A percentile compares a stretch with the other conserved stretches of the same genome.
phyloP scores from a whole-genome alignment of 495 filamentous ascomycete genomes.

The Podospora appendiculata region DNA sequence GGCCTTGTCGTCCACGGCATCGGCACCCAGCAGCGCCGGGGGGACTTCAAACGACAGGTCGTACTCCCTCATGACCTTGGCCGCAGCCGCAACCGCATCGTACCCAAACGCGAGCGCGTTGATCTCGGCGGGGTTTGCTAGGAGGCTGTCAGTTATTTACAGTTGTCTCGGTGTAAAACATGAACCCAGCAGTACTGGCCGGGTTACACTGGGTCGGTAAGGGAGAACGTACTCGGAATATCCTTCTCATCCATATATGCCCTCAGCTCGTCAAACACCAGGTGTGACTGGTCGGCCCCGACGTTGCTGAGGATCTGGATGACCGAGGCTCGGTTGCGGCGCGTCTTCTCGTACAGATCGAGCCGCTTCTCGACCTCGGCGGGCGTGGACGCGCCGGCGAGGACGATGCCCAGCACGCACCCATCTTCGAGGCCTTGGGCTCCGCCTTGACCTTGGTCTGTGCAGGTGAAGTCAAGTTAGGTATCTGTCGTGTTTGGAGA shows the following conservation, averaged over 20 bases:
- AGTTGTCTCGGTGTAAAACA: not conserved
- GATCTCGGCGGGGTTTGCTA: slow-evolving; percentile 4
- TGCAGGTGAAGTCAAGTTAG: slow-evolving; percentile 31
- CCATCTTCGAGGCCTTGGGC: slow-evolving; percentile 40
- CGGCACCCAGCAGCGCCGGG: not conserved
- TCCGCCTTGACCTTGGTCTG: slow-evolving; percentile 40
- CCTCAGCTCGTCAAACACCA: slow-evolving; percentile 5
- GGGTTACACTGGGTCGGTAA: not conserved
- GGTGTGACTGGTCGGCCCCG: slow-evolving; percentile 12
- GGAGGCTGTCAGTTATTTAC: not conserved
- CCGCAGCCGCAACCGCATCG: slow-evolving; percentile 9
- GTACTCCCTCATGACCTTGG: slow-evolving; percentile 6
- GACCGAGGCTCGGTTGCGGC: slow-evolving; percentile 39
- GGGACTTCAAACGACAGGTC: slow-evolving; percentile 8
- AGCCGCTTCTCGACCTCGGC: slow-evolving; percentile 33
- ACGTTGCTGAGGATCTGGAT: slow-evolving; percentile 41
- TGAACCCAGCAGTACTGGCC: no score
- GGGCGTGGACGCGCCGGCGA: slow-evolving; percentile 9
- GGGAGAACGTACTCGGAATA: slow-evolving; percentile 10
- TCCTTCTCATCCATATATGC: slow-evolving; percentile 7
- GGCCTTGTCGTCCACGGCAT: not conserved
- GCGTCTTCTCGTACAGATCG: slow-evolving; percentile 40
- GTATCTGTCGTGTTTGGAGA: no score
- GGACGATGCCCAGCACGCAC: slow-evolving; percentile 25
- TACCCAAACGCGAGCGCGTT: slow-evolving; percentile 10